These are phyloP conservation scores for Aplosporella prunicola DNA, from an alignment of 2,329 filamentous ascomycete species.

Conservation along the genomic window DNA sequence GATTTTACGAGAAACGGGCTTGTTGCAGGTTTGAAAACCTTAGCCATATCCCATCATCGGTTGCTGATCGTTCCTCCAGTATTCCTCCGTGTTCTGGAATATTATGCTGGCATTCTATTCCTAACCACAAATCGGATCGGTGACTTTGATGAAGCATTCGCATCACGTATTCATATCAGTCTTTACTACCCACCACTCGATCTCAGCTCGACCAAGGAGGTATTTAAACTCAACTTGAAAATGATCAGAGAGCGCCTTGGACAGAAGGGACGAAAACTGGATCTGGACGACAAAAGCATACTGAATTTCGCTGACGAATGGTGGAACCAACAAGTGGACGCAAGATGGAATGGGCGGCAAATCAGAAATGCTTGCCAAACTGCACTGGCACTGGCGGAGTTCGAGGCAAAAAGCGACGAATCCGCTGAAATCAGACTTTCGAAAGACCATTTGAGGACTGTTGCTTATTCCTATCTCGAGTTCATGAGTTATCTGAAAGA, in stretches of 20 bases:
- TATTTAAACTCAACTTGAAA: not conserved
- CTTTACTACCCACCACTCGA: slow-evolving; percentile 10
- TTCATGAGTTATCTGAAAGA: too few relatives aligned
- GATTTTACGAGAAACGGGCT: slow-evolving; percentile 2
- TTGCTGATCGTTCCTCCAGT: slow-evolving; percentile 9
- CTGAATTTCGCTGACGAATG: slow-evolving; percentile 10
- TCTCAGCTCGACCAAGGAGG: not conserved
- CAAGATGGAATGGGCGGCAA: slow-evolving; percentile 15
- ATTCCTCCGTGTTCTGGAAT: slow-evolving; percentile 8
- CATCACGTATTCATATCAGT: slow-evolving; percentile 7
- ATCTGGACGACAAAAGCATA: slow-evolving; percentile 3
- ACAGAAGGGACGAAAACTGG: not conserved
- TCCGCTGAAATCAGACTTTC: too few relatives aligned
- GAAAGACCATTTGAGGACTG: too few relatives aligned
- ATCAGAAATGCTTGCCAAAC: slow-evolving; percentile 17
- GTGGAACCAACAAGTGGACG: not conserved
- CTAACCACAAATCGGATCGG: slow-evolving; percentile 26
- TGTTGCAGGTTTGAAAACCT: slow-evolving; percentile 6
- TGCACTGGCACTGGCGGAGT: slow-evolving; percentile 14
- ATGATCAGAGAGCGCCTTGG: too few relatives aligned
- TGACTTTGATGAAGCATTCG: slow-evolving; percentile 16
- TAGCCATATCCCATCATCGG: too few relatives aligned
- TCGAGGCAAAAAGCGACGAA: slow-evolving; percentile 4
- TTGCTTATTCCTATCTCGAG: too few relatives aligned
- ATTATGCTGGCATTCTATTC: slow-evolving; percentile 21